A percentile compares a stretch with the other conserved stretches of the same genome.
phyloP scores from a whole-genome alignment of 2,329 filamentous ascomycete genomes.

The Pseudovirgaria hyperparasitica region DNA sequence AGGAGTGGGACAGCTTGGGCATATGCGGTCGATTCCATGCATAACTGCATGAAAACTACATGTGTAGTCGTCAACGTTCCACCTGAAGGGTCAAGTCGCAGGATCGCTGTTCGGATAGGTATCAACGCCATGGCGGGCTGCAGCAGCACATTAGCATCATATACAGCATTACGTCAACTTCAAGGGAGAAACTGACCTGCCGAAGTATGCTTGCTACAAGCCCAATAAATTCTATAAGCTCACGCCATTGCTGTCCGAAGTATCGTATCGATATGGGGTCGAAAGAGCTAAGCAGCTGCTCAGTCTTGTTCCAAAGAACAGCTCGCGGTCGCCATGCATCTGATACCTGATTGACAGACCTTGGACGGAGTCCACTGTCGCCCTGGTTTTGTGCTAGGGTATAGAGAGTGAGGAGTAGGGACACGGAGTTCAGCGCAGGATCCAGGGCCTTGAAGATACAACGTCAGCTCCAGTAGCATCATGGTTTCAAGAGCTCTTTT shows the following conservation, averaged over 20 bases:
- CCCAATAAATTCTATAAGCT: constrained; percentile 29
- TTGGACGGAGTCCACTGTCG: constrained; percentile 20
- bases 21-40: constrained; percentile 40
- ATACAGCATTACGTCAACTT: constrained; percentile 4
- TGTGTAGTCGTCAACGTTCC: constrained; percentile 55
- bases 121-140: constrained; percentile 24
- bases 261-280: constrained; percentile 44
- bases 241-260: constrained; percentile 34
- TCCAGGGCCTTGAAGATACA: constrained; percentile 30
- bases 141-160: not conserved
- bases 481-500: too few species aligned
- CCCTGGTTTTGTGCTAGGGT: constrained; percentile 33
- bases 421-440: constrained; percentile 44
- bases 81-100: constrained; percentile 53
- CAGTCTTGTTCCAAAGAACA: constrained; percentile 36
- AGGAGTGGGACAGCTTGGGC: constrained; percentile 47
- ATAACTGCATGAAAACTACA: constrained; percentile 43
- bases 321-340: constrained; percentile 31
- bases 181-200: constrained; percentile 21
- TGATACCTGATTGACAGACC: constrained; percentile 18
- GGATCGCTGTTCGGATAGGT: constrained; percentile 39
- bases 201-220: constrained; percentile 17
- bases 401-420: constrained; percentile 46
- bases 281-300: constrained; percentile 35
- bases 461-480: not conserved